Percentiles rank a stretch among this genome's conserved stretches.
phyloP scores from a whole-genome alignment of 305 asterid species.

The Rubia balearica region DNA sequence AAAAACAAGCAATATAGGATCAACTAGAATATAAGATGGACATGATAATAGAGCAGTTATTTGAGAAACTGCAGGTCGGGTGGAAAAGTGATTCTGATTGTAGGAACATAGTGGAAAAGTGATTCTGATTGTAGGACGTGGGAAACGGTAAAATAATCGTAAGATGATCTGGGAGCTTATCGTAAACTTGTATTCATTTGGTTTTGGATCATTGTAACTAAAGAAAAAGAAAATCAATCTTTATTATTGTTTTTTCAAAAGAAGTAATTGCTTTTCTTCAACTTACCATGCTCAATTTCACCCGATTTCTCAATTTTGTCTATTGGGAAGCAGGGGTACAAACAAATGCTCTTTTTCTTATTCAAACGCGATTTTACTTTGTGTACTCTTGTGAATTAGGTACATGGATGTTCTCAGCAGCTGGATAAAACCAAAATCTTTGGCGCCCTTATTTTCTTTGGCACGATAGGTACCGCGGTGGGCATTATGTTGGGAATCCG shows the following conservation, averaged over 20 bases:
- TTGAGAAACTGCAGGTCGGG: too few relatives aligned
- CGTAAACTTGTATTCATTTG: background rate
- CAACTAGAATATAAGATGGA: too few relatives aligned
- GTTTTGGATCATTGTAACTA: background rate
- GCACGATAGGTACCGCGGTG: conserved; percentile 92
- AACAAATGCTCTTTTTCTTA: background rate
- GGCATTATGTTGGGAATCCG: conserved; percentile 81
- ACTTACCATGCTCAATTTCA: too few relatives aligned
- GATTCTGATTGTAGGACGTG: too few relatives aligned
- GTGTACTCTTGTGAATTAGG: conserved; percentile 44
- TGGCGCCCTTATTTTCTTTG: conserved; percentile 85
- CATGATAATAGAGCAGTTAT: too few relatives aligned
- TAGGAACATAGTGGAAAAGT: too few relatives aligned
- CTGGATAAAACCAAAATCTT: conserved; percentile 65
- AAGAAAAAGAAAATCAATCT: background rate
- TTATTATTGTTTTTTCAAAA: background rate
- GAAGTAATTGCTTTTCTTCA: background rate
- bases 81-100: too few relatives aligned
- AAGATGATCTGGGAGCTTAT: too few relatives aligned
- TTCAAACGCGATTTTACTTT: too few relatives aligned
- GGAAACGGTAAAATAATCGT: too few relatives aligned
- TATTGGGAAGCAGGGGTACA: background rate
- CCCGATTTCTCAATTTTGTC: background rate
- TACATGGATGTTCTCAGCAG: conserved; percentile 83
- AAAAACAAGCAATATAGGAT: too few relatives aligned